Base-by-base conservation (phyloP, 768 basidiomycete species). In the Panellus pusillus region DNA sequence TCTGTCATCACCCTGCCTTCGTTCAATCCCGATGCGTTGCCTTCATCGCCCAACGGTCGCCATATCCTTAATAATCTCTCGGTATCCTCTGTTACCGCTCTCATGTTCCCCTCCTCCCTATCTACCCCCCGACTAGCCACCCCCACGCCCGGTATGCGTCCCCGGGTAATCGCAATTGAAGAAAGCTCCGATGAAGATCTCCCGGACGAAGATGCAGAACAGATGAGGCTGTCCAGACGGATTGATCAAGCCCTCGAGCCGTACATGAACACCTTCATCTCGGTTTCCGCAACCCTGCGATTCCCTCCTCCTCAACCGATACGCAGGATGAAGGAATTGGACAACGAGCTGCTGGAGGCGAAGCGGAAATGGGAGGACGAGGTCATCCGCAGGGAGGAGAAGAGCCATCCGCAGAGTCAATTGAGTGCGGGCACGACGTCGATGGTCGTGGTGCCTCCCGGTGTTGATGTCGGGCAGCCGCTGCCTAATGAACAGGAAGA, bases 251-350 rank as follows among this genome's bases (percentile, higher is more conserved):
- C 90, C 0, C 75, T 95, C n/a, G 82, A 89, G 37, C 89, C 91
- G 2, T 99, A 97, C 67, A 74, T 78, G 61, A 83, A 76, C 56
- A 94, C 91, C 2, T 93, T 93, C 64, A 89, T 98, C 28, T 98
- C 97, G 2, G 91, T 93, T 39, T 98, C 95, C 2, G 89, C 95
- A 0, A 93, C 94, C 0, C 74, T 98, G 43, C 83, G 92, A 5
- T 97, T 97, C 67, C 91, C 87, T 13, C 93, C 96, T 19, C 97
- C 4, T n/a, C 87, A 91, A 65, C 89, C 94, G 7, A 81, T 99
- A 37, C 76, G 81, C 3, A 80, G 81, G 42, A 97, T 98, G 93
- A 88, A 90, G 63, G 87, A 91, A 61, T 74, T 98, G 6, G 94
- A 98, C 62, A 81, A 86, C 19, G 78, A 86, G 50, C 78, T 96